Conservation (phyloP, 208 protist genomes). For the Trypanosoma platydactyli region DNA sequence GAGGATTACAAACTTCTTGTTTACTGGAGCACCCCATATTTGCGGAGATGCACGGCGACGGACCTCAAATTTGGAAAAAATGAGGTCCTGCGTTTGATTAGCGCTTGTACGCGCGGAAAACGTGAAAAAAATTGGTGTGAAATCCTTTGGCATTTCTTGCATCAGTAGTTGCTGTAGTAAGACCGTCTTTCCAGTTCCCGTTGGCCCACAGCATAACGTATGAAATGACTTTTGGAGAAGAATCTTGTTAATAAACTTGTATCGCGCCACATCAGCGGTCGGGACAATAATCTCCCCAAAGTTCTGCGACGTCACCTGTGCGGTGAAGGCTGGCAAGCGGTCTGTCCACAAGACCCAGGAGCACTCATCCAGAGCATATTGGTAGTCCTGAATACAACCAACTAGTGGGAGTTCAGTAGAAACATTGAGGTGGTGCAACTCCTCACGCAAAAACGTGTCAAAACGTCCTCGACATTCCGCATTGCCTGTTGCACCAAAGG, state of each 20-base stretch:
- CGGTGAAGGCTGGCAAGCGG: conserved; percentile 80
- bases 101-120: conserved; percentile 98
- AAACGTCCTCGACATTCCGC: conserved; percentile 89
- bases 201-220: conserved; percentile 96
- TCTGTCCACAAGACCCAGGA: conserved; percentile 94
- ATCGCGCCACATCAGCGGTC: conserved; percentile 96
- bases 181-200: conserved; percentile 98
- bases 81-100: conserved; percentile 97
- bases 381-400: conserved; percentile 95
- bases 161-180: conserved; percentile 94
- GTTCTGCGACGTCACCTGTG: conserved; percentile 79
- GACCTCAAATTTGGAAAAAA: conserved; percentile 97
- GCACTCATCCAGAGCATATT: conserved; percentile 87
- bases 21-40: conserved; percentile 96
- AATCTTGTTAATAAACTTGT: conserved; percentile 94
- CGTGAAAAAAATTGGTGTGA: conserved; percentile 94
- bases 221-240: conserved; percentile 91
- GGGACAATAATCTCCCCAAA: conserved; percentile 98
- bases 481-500: conserved; percentile 95
- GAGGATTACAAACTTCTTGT: conserved; percentile 96
- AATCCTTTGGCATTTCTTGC: conserved; percentile 93
- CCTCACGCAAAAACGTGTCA: conserved; percentile 91
- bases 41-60: conserved; percentile 92
- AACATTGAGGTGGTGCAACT: conserved; percentile 67
- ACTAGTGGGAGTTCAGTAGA: conserved; percentile 86